Percentiles rank a stretch among this genome's conserved stretches.
These are phyloP conservation scores for Borealophlyctis nickersoniae DNA, from an alignment of 192 early-diverging fungal genomes.

Conservation along the genomic window DNA sequence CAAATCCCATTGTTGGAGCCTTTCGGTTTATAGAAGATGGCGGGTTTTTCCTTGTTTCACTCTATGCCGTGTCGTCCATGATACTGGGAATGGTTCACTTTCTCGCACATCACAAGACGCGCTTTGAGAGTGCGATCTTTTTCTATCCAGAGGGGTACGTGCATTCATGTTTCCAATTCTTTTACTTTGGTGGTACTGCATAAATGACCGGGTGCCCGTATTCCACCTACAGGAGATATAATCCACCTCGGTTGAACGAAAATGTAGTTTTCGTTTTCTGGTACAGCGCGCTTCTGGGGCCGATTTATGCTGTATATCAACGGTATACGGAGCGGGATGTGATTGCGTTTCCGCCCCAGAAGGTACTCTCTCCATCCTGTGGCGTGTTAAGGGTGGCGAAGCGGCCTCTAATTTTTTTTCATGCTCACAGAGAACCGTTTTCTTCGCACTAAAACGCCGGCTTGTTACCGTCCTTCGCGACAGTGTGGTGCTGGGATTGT, in stretches of 20 bases:
- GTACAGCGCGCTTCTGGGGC: conserved; percentile 5
- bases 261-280: conserved; percentile 3
- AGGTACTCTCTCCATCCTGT: too few relatives aligned
- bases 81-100: conserved; percentile 3
- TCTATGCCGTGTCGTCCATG: conserved; percentile 4
- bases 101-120: background rate
- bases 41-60: too few relatives aligned
- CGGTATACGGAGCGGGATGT: conserved; percentile 19
- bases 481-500: background rate
- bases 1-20: too few relatives aligned
- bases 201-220: background rate
- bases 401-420: too few relatives aligned
- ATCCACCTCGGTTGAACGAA: conserved; percentile 22
- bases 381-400: too few relatives aligned
- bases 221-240: background rate
- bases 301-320: conserved; percentile 11
- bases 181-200: background rate
- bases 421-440: background rate
- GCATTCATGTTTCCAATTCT: background rate
- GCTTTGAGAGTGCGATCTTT: background rate
- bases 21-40: too few relatives aligned
- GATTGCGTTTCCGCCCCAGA: conserved; percentile 11
- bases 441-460: background rate
- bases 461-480: background rate
- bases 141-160: conserved; percentile 25